Percentiles rank a stretch among this genome's conserved stretches.
phyloP scores from a whole-genome alignment of 495 filamentous ascomycete genomes.

The Friedmanniomyces simplex region DNA sequence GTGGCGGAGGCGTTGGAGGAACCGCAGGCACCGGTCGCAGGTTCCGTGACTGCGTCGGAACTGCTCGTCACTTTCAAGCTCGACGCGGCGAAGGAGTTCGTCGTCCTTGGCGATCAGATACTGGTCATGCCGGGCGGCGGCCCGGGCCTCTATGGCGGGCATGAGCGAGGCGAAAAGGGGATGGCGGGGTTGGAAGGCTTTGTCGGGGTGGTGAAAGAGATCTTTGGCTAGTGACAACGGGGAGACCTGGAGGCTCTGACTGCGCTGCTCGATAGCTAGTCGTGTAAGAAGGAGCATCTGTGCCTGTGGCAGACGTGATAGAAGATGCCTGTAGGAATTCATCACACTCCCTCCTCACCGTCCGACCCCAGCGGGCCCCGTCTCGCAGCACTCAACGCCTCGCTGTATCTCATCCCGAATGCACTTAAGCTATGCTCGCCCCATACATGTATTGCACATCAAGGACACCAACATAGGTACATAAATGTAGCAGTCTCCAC shows the following conservation, averaged over 20 bases:
- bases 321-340: no score
- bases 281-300: no score
- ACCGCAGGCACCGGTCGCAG: slow-evolving; percentile 18
- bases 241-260: not conserved
- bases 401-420: no score
- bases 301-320: no score
- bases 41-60: slow-evolving; percentile 3
- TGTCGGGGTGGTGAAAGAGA: slow-evolving; percentile 50
- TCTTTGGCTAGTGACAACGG: not conserved
- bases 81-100: slow-evolving; percentile 67
- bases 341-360: no score
- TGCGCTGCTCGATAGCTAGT: not conserved
- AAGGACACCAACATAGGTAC: no score
- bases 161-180: slow-evolving; percentile 46
- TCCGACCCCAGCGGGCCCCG: no score
- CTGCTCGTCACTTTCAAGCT: slow-evolving; percentile 67
- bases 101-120: slow-evolving; percentile 69
- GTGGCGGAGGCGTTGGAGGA: slow-evolving; percentile 29
- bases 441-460: not conserved
- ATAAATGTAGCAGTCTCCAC: not conserved
- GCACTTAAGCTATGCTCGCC: no score
- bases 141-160: slow-evolving; percentile 36
- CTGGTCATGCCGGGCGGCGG: slow-evolving; percentile 62
- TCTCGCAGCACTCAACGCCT: no score
- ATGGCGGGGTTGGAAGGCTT: slow-evolving; percentile 55